Evolutionary conservation across 1,284 basidiomycete genomes (phyloP).

Genomic region (Testicularia cyperi): DNA sequence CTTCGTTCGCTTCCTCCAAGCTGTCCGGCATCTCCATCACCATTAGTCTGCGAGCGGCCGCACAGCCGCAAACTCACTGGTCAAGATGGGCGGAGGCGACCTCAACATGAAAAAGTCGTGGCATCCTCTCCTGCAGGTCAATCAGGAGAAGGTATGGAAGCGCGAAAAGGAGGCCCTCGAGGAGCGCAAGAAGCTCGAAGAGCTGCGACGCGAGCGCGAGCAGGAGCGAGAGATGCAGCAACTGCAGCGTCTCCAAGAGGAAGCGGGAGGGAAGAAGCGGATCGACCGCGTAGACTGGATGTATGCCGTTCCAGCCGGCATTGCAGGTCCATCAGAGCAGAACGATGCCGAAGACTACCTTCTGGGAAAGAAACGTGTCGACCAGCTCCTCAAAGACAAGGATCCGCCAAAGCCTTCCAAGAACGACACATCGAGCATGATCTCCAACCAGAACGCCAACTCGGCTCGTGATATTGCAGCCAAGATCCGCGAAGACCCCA

Average conservation of each 20-base stretch:
- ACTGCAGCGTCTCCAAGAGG: slow-evolving; percentile 75
- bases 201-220: slow-evolving; percentile 93
- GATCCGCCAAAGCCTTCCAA: slow-evolving; percentile 70
- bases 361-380: slow-evolving; percentile 96
- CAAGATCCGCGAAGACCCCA: slow-evolving; percentile 92
- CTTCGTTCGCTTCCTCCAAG: too few relatives aligned
- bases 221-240: slow-evolving; percentile 96
- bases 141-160: slow-evolving; percentile 99
- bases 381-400: slow-evolving; percentile 81
- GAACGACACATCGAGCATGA: slow-evolving; percentile 14
- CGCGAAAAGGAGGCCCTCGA: slow-evolving; percentile 95
- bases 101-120: slow-evolving; percentile 87
- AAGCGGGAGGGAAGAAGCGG: slow-evolving; percentile 89
- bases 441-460: slow-evolving; percentile 67
- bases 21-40: too few relatives aligned
- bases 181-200: slow-evolving; percentile 95
- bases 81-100: slow-evolving; percentile 80
- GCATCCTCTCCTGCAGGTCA: slow-evolving; percentile 96
- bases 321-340: slow-evolving; percentile 75
- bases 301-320: slow-evolving; percentile 91
- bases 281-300: slow-evolving; percentile 97
- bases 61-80: slow-evolving; percentile 3
- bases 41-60: not conserved
- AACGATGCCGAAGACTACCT: slow-evolving; percentile 89
- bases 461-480: slow-evolving; percentile 81